Evolutionary conservation across 2,329 filamentous ascomycete genomes (phyloP), one percentile per base, ranked within the genome.

Genomic region (Penicillium janthinellum): DNA sequence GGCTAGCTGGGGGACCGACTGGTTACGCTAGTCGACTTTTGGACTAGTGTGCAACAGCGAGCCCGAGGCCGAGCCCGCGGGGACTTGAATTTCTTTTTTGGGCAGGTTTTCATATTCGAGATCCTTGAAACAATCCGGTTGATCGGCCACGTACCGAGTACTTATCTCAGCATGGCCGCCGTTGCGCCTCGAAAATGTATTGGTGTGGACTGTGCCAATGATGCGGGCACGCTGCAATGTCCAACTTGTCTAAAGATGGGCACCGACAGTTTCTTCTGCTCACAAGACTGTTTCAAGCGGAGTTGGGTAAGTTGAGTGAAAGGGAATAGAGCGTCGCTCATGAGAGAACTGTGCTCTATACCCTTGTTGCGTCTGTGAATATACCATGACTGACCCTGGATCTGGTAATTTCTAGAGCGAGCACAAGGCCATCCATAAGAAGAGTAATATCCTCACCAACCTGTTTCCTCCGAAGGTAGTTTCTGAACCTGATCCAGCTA

Each of bases 241-340:
- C 95, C 95, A 56, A 98, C 91, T 52, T 99, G 95, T 76, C 84
- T 97, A 71, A 97, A 96, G 79, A 82, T 93, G 47, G 91, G 90
- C 56, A 89, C 93, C 74, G 91, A 95, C 72, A 96, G 92, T 81
- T 97, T 88, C 79, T 99, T 98, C 81, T 99, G 95, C 82, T 92
- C 92, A 31, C 95, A 99, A 78, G 95, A 98, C 70, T 99, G 95
- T 83, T 99, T 99, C 81, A 98, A 97, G 84, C 89, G 88, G 78
- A 99, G 92, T 82, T 99, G 95, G 95, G 95, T 98, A 87, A 70
- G 86, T 69, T 3, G 10, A 12, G 10, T n/a, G 11, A 50, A 12
- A 15, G 20, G 20, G 5, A 31, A 25, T 25, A 17, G n/a, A 25
- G n/a, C 5, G 11, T 22, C 10, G 7, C n/a, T 31, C n/a, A 37